Evolutionary conservation across 2,329 filamentous ascomycete genomes (phyloP).

Genomic region (Scytalidium sp.): DNA sequence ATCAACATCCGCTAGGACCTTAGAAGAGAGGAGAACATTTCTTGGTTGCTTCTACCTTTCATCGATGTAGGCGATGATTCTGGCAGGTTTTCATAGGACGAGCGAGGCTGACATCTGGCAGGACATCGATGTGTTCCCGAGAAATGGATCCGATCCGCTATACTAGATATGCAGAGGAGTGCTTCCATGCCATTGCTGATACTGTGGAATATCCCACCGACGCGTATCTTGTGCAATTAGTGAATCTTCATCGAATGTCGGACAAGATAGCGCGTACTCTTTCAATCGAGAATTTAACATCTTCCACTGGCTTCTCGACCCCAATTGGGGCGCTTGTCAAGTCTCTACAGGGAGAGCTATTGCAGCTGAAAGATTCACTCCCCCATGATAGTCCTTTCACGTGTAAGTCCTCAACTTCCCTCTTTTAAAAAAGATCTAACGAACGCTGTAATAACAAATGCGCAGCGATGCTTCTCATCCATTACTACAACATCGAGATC

Average conservation of each 20-base stretch:
- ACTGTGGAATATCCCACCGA: conserved; percentile 3
- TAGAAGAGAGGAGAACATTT: conserved; percentile 5
- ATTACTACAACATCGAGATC: conserved; percentile 5
- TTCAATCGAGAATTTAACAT: background rate
- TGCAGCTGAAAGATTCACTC: background rate
- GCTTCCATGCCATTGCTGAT: background rate
- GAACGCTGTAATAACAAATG: background rate
- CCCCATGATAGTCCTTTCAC: background rate
- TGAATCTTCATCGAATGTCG: conserved; percentile 1
- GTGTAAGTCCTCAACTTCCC: background rate
- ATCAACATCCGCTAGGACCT: background rate
- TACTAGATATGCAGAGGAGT: conserved; percentile 1
- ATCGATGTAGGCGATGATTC: conserved; percentile 1
- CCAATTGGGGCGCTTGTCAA: background rate
- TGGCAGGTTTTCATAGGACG: background rate
- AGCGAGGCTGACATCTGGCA: background rate
- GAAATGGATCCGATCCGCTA: conserved; percentile 3
- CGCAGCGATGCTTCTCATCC: conserved; percentile 5
- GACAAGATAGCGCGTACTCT: conserved; percentile 1
- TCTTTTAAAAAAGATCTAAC: no score
- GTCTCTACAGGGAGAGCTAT: background rate
- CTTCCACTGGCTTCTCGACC: background rate
- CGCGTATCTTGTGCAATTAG: conserved; percentile 3
- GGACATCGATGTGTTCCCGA: conserved; percentile 2
- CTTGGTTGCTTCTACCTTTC: conserved; percentile 3